These are phyloP conservation scores for Backusella parvicylindrica DNA, from an alignment of 192 early-diverging fungal genomes.

Conservation along the genomic window DNA sequence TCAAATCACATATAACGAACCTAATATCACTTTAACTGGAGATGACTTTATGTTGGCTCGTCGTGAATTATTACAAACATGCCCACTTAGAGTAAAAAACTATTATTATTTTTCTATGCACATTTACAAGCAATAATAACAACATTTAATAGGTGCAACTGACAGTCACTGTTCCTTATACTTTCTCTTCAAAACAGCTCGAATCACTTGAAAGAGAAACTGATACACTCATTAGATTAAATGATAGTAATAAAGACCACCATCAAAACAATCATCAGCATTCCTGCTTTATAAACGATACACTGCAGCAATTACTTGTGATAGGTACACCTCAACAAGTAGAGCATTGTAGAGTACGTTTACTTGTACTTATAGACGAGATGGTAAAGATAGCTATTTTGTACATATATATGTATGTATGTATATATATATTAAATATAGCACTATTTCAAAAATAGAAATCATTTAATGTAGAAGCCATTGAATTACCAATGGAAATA, in stretches of 20 bases:
- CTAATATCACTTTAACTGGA: conserved; percentile 47
- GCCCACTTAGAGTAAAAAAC: conserved; percentile 38
- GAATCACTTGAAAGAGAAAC: conserved; percentile 12
- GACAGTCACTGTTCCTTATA: not conserved
- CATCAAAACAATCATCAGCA: not conserved
- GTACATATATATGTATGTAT: not conserved
- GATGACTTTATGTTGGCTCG: conserved; percentile 38
- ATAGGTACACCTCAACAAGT: conserved; percentile 19
- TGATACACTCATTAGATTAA: conserved; percentile 9
- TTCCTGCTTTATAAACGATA: conserved; percentile 16
- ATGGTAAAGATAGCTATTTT: conserved; percentile 24
- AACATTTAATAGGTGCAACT: conserved; percentile 17
- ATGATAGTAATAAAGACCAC: not conserved
- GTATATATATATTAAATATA: not conserved
- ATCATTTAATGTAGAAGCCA: conserved; percentile 37
- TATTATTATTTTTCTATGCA: too few relatives aligned
- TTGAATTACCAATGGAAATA: conserved; percentile 45
- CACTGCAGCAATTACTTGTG: conserved; percentile 10
- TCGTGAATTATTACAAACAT: conserved; percentile 40
- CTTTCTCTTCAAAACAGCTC: not conserved
- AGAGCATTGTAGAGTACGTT: conserved; percentile 20
- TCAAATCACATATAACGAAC: conserved; percentile 36
- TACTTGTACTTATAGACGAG: conserved; percentile 47
- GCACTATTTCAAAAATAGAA: conserved; percentile 18
- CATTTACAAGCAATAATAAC: not conserved